Evolutionary conservation across 306 rosid genomes (phyloP).

Genomic region (Cucumis melo): DNA sequence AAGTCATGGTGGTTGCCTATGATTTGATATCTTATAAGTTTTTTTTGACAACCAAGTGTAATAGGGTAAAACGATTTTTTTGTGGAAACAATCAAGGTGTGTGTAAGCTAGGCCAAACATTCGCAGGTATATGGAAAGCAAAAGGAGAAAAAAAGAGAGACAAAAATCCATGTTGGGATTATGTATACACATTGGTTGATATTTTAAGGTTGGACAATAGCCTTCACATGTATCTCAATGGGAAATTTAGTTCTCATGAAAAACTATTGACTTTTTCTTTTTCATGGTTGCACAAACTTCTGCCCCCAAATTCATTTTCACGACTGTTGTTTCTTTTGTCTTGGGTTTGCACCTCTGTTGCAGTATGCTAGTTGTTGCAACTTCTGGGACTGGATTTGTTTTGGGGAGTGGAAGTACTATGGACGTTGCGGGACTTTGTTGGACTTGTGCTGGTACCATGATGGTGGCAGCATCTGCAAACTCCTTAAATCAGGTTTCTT

Average conservation of each 20-base stretch:
- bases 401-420: conserved; percentile 63
- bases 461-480: conserved; percentile 96
- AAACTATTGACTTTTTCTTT: neutral
- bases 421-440: conserved; percentile 53
- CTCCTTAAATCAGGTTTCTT: conserved; percentile 77
- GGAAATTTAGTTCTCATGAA: neutral
- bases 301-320: neutral
- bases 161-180: neutral
- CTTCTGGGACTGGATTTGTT: conserved; percentile 91
- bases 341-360: neutral
- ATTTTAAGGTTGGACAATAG: neutral
- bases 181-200: neutral
- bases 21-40: neutral
- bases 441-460: conserved; percentile 92
- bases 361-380: conserved; percentile 91
- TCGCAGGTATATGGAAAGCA: neutral
- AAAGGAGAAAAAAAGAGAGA: no score
- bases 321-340: neutral
- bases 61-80: neutral
- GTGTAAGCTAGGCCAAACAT: neutral
- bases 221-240: neutral
- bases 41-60: neutral
- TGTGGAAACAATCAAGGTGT: neutral
- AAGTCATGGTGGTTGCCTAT: neutral
- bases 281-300: neutral